Conservation (phyloP, 306 rosid species). For the Urtica urens region DNA sequence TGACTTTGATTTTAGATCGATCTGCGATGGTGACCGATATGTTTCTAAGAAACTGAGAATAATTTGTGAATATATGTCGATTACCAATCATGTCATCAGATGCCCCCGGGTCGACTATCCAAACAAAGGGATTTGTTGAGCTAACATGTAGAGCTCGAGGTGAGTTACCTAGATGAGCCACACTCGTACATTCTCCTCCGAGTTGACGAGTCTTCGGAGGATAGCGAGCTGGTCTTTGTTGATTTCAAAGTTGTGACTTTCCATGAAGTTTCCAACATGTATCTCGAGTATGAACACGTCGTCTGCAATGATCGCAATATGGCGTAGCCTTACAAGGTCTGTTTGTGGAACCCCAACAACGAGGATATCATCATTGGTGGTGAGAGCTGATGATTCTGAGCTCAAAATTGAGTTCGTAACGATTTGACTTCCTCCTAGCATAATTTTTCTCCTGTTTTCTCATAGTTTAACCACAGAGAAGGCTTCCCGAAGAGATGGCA, state of each 20-base stretch:
- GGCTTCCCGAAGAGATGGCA: background rate
- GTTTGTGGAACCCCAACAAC: background rate
- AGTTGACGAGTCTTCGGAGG: background rate
- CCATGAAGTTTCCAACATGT: background rate
- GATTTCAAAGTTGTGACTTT: background rate
- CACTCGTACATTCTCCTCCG: too few relatives aligned
- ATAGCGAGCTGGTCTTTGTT: background rate
- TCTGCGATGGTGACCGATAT: background rate
- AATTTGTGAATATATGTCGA: background rate
- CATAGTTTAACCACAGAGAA: background rate
- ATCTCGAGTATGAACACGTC: background rate
- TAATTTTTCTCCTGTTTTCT: background rate
- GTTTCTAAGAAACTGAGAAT: background rate
- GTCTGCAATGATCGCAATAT: background rate
- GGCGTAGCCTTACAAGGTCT: background rate
- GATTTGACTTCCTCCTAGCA: too few relatives aligned
- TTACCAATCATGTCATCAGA: background rate
- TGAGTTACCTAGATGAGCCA: too few relatives aligned
- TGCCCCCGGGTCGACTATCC: background rate
- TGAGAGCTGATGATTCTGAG: background rate
- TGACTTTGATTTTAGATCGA: background rate
- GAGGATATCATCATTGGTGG: background rate
- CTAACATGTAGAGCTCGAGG: background rate
- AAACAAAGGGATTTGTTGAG: background rate
- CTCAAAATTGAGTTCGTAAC: too few relatives aligned